Base-by-base conservation (phyloP, 345 rosid genomes). In the Brassica incana region DNA sequence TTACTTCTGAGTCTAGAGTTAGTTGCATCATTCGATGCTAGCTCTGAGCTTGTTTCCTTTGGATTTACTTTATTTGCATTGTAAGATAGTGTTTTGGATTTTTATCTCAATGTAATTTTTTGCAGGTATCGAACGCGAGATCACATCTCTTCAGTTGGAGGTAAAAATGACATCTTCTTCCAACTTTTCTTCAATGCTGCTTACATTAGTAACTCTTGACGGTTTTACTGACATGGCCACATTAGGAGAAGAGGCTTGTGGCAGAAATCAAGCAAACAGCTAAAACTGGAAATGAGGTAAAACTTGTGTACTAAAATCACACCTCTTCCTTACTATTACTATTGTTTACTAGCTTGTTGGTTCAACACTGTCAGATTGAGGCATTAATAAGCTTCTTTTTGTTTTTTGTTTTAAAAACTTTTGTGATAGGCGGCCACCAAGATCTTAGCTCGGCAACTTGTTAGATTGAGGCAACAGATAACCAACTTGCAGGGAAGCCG, bases 201-300 rank as follows among this genome's bases (percentile, higher is more conserved):
- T 36, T 36, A 2, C 2, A 12, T 45, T 29, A 29, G 15, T 60
- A 4, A 38, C 11, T 66, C 60, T 69, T 5, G 69, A 14, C 7
- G 36, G 48, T 71, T 59, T 59, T 36, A 36, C 52, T 23, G 48
- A 9, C 40, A 50, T 50, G 16, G 40, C 30, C 67, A 36, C 32
- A 35, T 72, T 74, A 93, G 98, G 99, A 95, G 83, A 95, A 87
- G 84, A 92, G 89, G 81, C 86, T 95, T 87, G 97, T 95, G 45
- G 97, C 99, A 23, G 97, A 95, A 86, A 95, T 95, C 81, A 95
- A 95, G 89, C 89, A 91, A 84, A 92, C 97, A 0, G 99, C 99
- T 5, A 95, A 95, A 81, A 95, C 97, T 3, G 99, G 99, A 71
- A 95, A 95, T 16, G 97, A 95, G 99, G 99, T 78, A 81, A 88